Base-by-base conservation (phyloP, 805 yeast species). In the Candida xyloterini region DNA sequence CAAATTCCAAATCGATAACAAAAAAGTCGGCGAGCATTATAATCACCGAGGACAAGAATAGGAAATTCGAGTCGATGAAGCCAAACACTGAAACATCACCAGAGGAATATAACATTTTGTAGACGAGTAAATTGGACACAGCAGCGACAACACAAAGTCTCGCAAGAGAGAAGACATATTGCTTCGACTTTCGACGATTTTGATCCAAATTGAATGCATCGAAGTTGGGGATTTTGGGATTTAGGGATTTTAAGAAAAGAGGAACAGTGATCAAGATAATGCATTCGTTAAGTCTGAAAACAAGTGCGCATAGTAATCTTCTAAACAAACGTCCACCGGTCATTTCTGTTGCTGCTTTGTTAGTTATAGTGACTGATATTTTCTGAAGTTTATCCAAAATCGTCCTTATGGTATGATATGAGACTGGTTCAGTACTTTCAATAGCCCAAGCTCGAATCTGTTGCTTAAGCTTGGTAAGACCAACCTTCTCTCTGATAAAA, bases 21-120 rank as follows among this genome's bases (percentile, higher is more conserved):
- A 32, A 7, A 26, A 15, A 20, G 14, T 27, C 29, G 16, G 27
- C 28, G 10, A 40, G 24, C 29, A 35, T 18, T 15, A 40, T 20
- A 15, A 40, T 25, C 2, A 35, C 31, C 4, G 44, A 30, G 7
- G 44, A 40, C 6, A 40, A 22, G 22, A 40, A 40, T 10, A 40
- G 34, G 16, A 40, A 40, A 27, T 40, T 40, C 7, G 40, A 29
- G 15, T 40, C 44, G 14, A 40, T 40, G 22, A 33, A 39, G 3
- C 43, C 43, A 24, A 39, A 39, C 7, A 33, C 15, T 11, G 43
- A 39, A 21, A 39, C 33, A 15, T 39, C 33, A 24, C 33, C 28
- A 7, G 11, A 20, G n/a, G 27, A 21, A 13, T 21, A 29, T 4
- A 39, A 27, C 13, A 28, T 8, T 16, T 39, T 25, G 31, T 33